Evolutionary conservation across 2,329 filamentous ascomycete genomes (phyloP), one percentile per base, ranked within the genome.

Genomic region (Paecilomyces variotii): DNA sequence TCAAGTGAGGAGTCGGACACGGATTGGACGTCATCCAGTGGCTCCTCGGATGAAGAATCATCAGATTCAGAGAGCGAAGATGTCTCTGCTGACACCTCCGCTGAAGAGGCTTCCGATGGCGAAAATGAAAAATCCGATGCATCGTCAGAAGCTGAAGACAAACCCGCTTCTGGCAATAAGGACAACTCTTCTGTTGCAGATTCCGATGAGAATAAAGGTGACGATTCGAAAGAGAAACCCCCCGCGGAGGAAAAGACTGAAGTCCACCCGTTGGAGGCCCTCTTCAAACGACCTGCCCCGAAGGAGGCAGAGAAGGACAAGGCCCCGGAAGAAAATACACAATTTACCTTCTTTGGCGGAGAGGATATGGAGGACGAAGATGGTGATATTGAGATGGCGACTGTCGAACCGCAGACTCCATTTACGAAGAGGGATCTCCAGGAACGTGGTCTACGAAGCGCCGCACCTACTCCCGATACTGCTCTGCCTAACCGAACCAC

Each of bases 391-490:
- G 71, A 75, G 61, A 65, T 70, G 55, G 63, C 68, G 14, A 61
- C 56, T 24, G 57, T 62, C 14, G 72, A 68, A 55, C 92, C 91
- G 11, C 85, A 91, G 74, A 97, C 93, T 0, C 93, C 93, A 0
- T 96, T 86, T 71, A 90, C 89, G 0, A 85, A 87, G 62, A 84
- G 87, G 64, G 93, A 97, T 64, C 79, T 93, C 30, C 84, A 91
- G 61, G 84, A 83, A 55, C 70, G 79, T 34, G 73, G 73, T 52
- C 70, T 89, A n/a, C 84, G 94, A 58, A 97, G 91, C 70, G 91
- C 91, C 4, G 94, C 94, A 2, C 94, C 94, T 0, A 99, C 94
- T 0, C 94, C 94, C 0, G 94, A 99, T 70, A 97, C 94, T 0
- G 91, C 91, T 24, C 39, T 45, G 39, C 1, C 86, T 91, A 60